Conservation (phyloP, 2,329 filamentous ascomycete species). For the Sclerotinia trifoliorum region DNA sequence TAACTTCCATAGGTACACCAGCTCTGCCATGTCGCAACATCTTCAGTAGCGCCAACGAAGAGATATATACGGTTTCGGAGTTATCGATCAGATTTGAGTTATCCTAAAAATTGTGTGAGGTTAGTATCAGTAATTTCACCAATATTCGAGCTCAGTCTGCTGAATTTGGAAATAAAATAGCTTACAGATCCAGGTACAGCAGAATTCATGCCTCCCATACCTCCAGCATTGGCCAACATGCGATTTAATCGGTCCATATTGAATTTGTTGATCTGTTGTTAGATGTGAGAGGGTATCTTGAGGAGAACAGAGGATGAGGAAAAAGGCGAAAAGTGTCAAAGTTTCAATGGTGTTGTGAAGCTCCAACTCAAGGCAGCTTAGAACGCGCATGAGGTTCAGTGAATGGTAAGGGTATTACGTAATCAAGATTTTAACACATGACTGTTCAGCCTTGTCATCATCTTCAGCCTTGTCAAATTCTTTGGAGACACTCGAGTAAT, state of each 20-base stretch:
- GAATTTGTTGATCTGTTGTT: conserved; percentile 19
- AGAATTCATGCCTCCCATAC: conserved; percentile 59
- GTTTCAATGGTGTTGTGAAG: conserved; percentile 22
- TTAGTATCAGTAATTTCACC: conserved; percentile 24
- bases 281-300: conserved; percentile 11
- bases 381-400: conserved; percentile 22
- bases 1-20: conserved; percentile 99
- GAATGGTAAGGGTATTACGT: conserved; percentile 7
- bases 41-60: conserved; percentile 92
- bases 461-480: conserved; percentile 7
- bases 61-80: conserved; percentile 99
- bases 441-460: conserved; percentile 15
- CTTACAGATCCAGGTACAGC: conserved; percentile 61
- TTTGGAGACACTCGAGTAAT: not conserved
- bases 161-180: conserved; percentile 23
- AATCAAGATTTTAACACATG: conserved; percentile 6
- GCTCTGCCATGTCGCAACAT: conserved; percentile 97
- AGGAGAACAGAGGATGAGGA: not conserved
- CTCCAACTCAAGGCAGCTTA: conserved; percentile 28
- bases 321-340: conserved; percentile 16
- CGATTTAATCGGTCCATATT: conserved; percentile 88
- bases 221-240: conserved; percentile 75
- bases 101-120: conserved; percentile 56
- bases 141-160: conserved; percentile 19
- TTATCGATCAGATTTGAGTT: conserved; percentile 93